Conservation (phyloP, 129 eudicot species). For the Helianthus tuberosus region DNA sequence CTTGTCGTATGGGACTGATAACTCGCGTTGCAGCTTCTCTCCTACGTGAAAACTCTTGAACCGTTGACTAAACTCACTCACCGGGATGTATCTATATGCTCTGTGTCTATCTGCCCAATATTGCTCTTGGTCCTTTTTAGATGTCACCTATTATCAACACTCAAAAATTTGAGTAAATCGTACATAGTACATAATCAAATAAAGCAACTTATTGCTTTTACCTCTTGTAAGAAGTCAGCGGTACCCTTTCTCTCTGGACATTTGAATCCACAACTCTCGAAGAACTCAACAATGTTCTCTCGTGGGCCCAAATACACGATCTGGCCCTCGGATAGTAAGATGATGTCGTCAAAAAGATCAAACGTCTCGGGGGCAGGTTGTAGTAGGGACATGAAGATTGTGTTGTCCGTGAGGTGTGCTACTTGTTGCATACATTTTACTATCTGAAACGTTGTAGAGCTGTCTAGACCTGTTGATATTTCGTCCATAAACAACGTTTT, state of each 20-base stretch:
- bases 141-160: constrained; percentile 62
- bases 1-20: constrained; percentile 69
- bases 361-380: constrained; percentile 99
- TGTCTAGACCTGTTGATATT: constrained; percentile 95
- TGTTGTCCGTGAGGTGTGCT: constrained; percentile 68
- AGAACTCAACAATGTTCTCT: constrained; percentile 77
- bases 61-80: constrained; percentile 55
- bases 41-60: constrained; percentile 84
- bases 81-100: constrained; percentile 63
- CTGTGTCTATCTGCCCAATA: constrained; percentile 74
- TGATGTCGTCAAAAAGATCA: constrained; percentile 83
- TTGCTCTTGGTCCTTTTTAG: constrained; percentile 91
- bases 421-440: constrained; percentile 94
- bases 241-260: constrained; percentile 91
- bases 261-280: constrained; percentile 80
- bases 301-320: constrained; percentile 93
- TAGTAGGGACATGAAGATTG: constrained; percentile 82
- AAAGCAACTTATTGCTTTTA: constrained; percentile 21
- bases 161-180: constrained; percentile 5
- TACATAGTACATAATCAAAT: background rate
- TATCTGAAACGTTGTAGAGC: constrained; percentile 94
- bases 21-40: constrained; percentile 50
- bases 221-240: constrained; percentile 99
- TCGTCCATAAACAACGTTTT: constrained; percentile 93
- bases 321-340: constrained; percentile 85